These are phyloP conservation scores for Capronia americana DNA, from an alignment of 2,329 filamentous ascomycete species.

Conservation along the genomic window DNA sequence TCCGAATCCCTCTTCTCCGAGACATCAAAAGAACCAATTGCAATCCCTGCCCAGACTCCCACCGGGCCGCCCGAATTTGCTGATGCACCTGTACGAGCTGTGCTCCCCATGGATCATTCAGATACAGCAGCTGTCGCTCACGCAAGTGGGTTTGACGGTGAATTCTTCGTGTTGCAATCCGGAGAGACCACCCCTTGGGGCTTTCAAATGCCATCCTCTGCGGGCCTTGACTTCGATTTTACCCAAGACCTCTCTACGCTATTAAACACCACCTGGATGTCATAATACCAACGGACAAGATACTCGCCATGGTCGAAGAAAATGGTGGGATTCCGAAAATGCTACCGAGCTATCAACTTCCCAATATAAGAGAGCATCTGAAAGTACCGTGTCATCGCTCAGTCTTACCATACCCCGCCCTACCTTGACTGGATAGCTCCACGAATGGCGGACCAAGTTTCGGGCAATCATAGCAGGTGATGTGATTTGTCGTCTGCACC, in stretches of 20 bases:
- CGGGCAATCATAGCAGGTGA: too few species aligned
- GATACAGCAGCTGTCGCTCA: not conserved
- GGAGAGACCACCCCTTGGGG: conserved; percentile 7
- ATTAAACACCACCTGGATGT: conserved; percentile 11
- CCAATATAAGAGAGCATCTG: not conserved
- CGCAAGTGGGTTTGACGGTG: not conserved
- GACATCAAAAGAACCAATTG: not conserved
- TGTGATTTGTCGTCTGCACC: too few species aligned
- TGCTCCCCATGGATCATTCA: not conserved
- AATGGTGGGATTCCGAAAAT: not conserved
- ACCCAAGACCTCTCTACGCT: conserved; percentile 7
- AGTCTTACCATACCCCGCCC: too few species aligned
- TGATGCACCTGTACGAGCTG: not conserved
- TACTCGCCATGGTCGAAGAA: not conserved
- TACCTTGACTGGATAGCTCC: too few species aligned
- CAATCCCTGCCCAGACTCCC: not conserved
- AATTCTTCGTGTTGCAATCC: not conserved
- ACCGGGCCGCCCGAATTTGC: not conserved
- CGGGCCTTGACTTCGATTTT: conserved; percentile 15
- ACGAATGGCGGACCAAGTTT: too few species aligned
- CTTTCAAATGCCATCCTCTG: conserved; percentile 11
- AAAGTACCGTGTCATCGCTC: too few species aligned
- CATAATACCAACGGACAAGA: not conserved
- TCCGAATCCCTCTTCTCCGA: conserved; percentile 8
- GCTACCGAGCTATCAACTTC: not conserved